Percentiles rank a stretch among this genome's conserved stretches.
phyloP scores from a whole-genome alignment of 768 basidiomycete genomes.

The Royoungia palumana region DNA sequence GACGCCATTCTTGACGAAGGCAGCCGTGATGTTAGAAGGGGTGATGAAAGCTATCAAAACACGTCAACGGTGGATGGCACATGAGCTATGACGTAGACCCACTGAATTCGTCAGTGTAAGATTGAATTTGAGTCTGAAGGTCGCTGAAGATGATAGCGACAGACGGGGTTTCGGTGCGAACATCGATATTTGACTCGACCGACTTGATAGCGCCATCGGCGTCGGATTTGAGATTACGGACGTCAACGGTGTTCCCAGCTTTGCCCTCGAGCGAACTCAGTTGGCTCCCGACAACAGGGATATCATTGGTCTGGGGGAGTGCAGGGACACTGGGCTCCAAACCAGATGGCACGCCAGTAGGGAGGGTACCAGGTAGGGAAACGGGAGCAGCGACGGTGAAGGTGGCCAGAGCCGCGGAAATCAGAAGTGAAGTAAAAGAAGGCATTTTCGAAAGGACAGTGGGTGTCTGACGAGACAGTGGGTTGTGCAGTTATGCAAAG shows the following conservation, averaged over 20 bases:
- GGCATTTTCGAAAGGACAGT: conserved; percentile 38
- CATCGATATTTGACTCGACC: neutral
- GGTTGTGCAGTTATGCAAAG: neutral
- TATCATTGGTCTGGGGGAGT: no score
- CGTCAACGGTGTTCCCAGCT: neutral
- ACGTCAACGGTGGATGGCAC: conserved; percentile 1
- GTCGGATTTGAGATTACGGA: neutral
- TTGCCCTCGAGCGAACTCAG: no score
- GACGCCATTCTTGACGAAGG: conserved; percentile 19
- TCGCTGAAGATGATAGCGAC: conserved; percentile 29
- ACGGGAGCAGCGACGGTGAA: conserved; percentile 26
- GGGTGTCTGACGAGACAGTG: conserved; percentile 17
- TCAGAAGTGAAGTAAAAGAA: conserved; percentile 30
- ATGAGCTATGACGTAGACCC: conserved; percentile 3
- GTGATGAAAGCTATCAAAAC: conserved; percentile 21
- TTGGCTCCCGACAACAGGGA: no score
- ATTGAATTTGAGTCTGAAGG: conserved; percentile 12
- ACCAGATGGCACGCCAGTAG: neutral
- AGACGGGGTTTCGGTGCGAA: conserved; percentile 4
- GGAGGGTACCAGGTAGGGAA: neutral
- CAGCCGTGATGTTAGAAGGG: conserved; percentile 23
- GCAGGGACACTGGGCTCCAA: no score
- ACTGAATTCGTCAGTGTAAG: conserved; percentile 26
- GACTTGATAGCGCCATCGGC: neutral
- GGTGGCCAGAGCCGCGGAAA: conserved; percentile 29